Base-by-base conservation (phyloP, 2,329 filamentous ascomycete genomes). In the Pseudogymnoascus sp. region DNA sequence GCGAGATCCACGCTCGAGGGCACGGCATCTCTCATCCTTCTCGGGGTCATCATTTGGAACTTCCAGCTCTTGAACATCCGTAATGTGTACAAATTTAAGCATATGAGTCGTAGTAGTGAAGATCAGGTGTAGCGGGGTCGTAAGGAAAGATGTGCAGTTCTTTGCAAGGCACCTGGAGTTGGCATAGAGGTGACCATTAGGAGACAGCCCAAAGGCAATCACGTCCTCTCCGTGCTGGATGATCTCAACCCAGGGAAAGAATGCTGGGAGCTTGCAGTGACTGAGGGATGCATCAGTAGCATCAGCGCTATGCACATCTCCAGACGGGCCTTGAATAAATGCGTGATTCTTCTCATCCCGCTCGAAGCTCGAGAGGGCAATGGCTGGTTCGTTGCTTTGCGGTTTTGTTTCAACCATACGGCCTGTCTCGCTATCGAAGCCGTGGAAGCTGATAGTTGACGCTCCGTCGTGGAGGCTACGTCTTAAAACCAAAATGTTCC, bases 31-130 rank as follows among this genome's bases (percentile, higher is more conserved):
- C 74, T 99, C 94, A 67, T 97, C 94, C 31, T 83, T 88, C 72
- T 97, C 92, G 0, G 92, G 92, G 50, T 96, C 91, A 72, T 99
- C 93, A 9, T 79, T 81, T 0, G 94, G 92, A 0, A 96, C 81
- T 66, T 94, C 86, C 63, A 97, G 84, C 29, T 88, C 90, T 66
- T 90, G 79, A 13, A 82, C 67, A 63, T 78, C 76, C 3, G 84
- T 81, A 58, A 97, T 76, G 73, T 99, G 93, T 11, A 97, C 87
- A 73, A 97, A 97, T 74, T 99, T 99, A 65, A 99, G 80, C 3
- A 97, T 79, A 72, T 97, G 92, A 66, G 92, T 92, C 63, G 87
- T 92, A 0, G 94, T 99, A 0, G 94, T 99, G 70, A 93, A 92
- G 62, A 97, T 85, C 11, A 99, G 79, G 76, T 97, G 93, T 17